Percentiles rank a stretch among this genome's conserved stretches.
phyloP scores from a whole-genome alignment of 225 moss, liverwort and hornwort species.

The Marchantia polymorpha region DNA sequence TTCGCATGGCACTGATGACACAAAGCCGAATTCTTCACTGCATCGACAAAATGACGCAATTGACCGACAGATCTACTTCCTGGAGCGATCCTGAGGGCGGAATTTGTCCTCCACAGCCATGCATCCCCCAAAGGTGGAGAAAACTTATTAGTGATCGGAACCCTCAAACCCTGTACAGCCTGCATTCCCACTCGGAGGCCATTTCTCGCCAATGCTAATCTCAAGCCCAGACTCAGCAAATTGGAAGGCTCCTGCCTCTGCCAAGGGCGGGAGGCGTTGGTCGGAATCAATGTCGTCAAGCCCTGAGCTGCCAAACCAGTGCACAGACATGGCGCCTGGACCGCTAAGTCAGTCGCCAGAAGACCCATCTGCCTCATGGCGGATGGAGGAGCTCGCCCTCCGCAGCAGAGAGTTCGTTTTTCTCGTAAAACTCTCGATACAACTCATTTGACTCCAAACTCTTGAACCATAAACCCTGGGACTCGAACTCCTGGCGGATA shows the following conservation, averaged over 20 bases:
- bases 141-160: not conserved
- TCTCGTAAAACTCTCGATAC: not conserved
- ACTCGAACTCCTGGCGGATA: not conserved
- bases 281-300: no score
- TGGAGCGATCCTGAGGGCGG: not conserved
- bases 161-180: not conserved
- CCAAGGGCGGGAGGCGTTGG: not conserved
- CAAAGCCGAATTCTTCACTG: slow-evolving; percentile 26
- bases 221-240: not conserved
- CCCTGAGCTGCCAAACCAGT: not conserved
- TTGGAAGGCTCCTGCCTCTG: not conserved
- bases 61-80: slow-evolving; percentile 18
- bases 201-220: slow-evolving; percentile 9
- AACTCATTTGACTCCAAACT: not conserved
- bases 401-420: slow-evolving; percentile 1
- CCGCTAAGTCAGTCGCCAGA: not conserved
- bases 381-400: not conserved
- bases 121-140: not conserved
- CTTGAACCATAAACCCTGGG: slow-evolving; percentile 1
- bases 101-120: slow-evolving; percentile 20
- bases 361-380: slow-evolving; percentile 20
- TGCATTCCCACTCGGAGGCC: not conserved
- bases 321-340: not conserved
- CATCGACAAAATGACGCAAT: slow-evolving; percentile 17
- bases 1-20: slow-evolving; percentile 32